Percentiles rank a stretch among this genome's conserved stretches.
Conservation (phyloP, 2,329 filamentous ascomycete genomes). For the Xylariaceae sp. region DNA sequence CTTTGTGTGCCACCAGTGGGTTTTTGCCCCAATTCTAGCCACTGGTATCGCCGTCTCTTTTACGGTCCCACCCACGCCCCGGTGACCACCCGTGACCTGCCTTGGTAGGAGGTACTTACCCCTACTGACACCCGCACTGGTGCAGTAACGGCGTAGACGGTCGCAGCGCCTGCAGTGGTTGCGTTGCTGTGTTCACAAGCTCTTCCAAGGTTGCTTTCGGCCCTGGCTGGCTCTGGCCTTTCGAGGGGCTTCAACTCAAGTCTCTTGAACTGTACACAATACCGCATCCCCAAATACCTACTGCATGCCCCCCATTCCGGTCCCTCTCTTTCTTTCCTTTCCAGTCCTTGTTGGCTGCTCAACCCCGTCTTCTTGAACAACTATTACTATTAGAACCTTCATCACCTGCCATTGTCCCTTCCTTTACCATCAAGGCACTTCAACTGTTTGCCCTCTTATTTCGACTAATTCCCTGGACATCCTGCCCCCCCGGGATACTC, state of each 20-base stretch:
- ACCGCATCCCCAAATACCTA: constrained; percentile 14
- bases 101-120: neutral
- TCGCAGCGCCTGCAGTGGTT: no score
- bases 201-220: no score
- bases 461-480: constrained; percentile 2
- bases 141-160: neutral
- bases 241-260: constrained; percentile 7
- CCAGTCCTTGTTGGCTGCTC: constrained; percentile 20
- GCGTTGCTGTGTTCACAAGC: no score
- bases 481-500: constrained; percentile 1
- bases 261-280: no score
- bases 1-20: constrained; percentile 11
- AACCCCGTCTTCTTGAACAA: constrained; percentile 10
- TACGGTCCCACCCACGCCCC: neutral
- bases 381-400: constrained; percentile 23
- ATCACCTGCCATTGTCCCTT: constrained; percentile 21
- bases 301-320: constrained; percentile 16
- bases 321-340: constrained; percentile 13
- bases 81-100: neutral
- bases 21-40: constrained; percentile 9
- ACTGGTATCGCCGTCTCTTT: constrained; percentile 7
- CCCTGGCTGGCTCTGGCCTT: neutral
- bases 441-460: constrained; percentile 5
- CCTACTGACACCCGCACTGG: neutral
- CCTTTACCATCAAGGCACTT: constrained; percentile 8